Conservation (phyloP, 1,139 yeast species). For the Sugiyamaella japonica region DNA sequence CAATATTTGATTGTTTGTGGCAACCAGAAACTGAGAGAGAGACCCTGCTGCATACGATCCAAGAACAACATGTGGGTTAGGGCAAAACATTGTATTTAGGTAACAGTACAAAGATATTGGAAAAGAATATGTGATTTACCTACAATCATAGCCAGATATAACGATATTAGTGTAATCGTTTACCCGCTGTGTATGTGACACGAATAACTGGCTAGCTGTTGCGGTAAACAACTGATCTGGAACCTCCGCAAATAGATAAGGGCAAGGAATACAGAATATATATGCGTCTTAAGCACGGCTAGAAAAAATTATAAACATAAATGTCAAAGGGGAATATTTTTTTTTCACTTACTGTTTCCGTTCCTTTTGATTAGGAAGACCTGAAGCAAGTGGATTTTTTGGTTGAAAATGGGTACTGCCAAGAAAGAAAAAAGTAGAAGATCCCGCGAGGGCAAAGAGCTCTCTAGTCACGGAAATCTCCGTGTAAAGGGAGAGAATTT, state of each 20-base stretch:
- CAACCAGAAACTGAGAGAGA: not conserved
- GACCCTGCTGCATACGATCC: not conserved
- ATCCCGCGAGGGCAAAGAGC: conserved; percentile 69
- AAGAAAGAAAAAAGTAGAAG: conserved; percentile 91
- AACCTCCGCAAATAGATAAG: conserved; percentile 7
- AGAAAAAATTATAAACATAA: conserved; percentile 1
- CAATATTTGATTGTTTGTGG: not conserved
- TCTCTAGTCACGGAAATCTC: conserved; percentile 67
- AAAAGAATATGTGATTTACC: too few species aligned
- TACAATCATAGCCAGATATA: too few species aligned
- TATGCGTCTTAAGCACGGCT: not conserved
- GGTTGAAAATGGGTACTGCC: conserved; percentile 72
- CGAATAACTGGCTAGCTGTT: too few species aligned
- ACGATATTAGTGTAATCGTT: too few species aligned
- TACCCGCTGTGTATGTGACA: too few species aligned
- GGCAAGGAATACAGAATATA: conserved; percentile 1
- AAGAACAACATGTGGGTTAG: not conserved
- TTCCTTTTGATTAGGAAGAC: not conserved
- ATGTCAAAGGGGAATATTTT: not conserved
- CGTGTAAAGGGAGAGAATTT: conserved; percentile 97
- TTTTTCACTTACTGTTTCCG: not conserved
- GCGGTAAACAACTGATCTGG: too few species aligned
- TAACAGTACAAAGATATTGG: too few species aligned
- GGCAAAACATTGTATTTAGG: not conserved
- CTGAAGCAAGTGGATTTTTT: not conserved